These are phyloP conservation scores for Penicillium verhagenii DNA, from an alignment of 495 filamentous ascomycete species.

Conservation along the genomic window DNA sequence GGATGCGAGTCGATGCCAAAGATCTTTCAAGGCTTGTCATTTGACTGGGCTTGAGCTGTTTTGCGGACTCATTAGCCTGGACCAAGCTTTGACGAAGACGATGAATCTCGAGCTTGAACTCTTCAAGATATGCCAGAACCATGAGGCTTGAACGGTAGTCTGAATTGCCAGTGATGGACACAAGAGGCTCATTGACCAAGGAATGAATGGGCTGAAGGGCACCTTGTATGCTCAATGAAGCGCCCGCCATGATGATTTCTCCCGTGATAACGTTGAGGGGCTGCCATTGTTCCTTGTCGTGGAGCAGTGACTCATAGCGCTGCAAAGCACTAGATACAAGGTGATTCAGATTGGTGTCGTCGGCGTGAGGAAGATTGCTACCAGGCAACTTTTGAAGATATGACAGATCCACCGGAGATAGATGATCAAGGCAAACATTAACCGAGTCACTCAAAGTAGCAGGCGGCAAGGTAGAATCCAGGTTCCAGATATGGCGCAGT, in stretches of 20 bases:
- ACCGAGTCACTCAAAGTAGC: conserved; percentile 25
- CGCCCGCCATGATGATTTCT: conserved; percentile 28
- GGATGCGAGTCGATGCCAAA: conserved; percentile 53
- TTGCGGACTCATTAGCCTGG: conserved; percentile 36
- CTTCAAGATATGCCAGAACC: conserved; percentile 39
- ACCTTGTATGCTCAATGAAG: conserved; percentile 32
- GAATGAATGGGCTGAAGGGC: conserved; percentile 41
- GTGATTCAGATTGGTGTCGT: conserved; percentile 10
- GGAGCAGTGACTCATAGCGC: conserved; percentile 32
- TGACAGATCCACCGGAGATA: conserved; percentile 49
- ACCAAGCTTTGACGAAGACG: conserved; percentile 36
- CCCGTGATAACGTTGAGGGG: conserved; percentile 26
- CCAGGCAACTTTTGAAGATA: conserved; percentile 41
- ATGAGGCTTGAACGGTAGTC: conserved; percentile 25
- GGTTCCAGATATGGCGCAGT: conserved; percentile 45
- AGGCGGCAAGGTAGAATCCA: conserved; percentile 18
- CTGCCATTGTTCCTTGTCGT: conserved; percentile 42
- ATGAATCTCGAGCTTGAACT: conserved; percentile 39
- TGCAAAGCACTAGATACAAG: conserved; percentile 25
- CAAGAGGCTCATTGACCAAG: conserved; percentile 44
- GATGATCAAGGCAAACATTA: conserved; percentile 53
- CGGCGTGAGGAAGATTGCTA: conserved; percentile 21
- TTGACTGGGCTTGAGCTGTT: conserved; percentile 53
- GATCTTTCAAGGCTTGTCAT: conserved; percentile 72
- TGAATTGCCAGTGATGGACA: conserved; percentile 27